These are phyloP conservation scores for Elongisporangium undulatum DNA, from an alignment of 352 stramenopile genomes.

Conservation along the genomic window DNA sequence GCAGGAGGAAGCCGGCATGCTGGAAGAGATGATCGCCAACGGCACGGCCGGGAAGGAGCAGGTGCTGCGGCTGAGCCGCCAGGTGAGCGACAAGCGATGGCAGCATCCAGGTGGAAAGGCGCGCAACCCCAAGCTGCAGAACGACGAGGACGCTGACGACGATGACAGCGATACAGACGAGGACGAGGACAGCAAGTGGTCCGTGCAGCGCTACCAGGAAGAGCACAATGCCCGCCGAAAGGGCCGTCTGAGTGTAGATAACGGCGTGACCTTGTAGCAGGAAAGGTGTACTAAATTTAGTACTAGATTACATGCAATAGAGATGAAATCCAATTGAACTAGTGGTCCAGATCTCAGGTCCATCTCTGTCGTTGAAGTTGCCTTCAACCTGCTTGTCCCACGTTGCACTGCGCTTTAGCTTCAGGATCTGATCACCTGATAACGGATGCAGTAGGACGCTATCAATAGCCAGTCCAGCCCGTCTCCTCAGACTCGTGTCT, in stretches of 20 bases:
- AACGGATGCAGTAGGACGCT: background rate
- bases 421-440: background rate
- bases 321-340: background rate
- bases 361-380: no score
- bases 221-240: conserved; percentile 47
- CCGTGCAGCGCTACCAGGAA: conserved; percentile 48
- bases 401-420: background rate
- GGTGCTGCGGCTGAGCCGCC: conserved; percentile 57
- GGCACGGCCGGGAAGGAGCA: conserved; percentile 64
- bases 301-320: background rate
- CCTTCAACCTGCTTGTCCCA: no score
- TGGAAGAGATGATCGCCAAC: conserved; percentile 79
- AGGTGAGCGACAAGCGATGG: conserved; percentile 60
- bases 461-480: background rate
- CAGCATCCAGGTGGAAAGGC: conserved; percentile 22
- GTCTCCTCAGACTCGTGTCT: background rate
- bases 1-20: conserved; percentile 64
- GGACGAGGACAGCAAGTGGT: conserved; percentile 16
- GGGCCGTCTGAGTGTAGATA: conserved; percentile 27
- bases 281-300: background rate
- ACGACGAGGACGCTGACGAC: conserved; percentile 20
- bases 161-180: conserved; percentile 2
- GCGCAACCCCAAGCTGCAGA: conserved; percentile 27
- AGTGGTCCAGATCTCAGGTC: no score
- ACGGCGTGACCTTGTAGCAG: background rate